These are phyloP conservation scores for Yarrowia keelungensis DNA, from an alignment of 805 yeast genomes.

Conservation along the genomic window DNA sequence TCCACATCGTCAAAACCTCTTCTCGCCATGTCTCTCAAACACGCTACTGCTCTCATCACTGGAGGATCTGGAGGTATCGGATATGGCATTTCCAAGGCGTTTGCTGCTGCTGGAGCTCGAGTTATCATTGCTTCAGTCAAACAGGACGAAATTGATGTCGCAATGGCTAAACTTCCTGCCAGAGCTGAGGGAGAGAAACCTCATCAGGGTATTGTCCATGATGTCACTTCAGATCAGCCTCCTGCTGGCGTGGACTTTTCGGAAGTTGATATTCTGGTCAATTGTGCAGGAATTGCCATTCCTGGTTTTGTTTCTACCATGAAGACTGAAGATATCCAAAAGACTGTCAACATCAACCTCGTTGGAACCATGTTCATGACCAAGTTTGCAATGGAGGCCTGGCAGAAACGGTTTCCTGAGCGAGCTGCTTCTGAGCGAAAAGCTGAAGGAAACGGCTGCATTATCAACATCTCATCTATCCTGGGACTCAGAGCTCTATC, in stretches of 20 bases:
- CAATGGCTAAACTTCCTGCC: neutral
- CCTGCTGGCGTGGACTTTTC: constrained; percentile 14
- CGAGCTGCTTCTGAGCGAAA: neutral
- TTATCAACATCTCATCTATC: constrained; percentile 73
- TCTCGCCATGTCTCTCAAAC: neutral
- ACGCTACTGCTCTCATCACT: constrained; percentile 52
- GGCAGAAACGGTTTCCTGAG: constrained; percentile 54
- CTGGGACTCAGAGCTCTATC: constrained; percentile 55
- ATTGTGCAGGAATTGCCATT: constrained; percentile 67
- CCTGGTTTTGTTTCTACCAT: constrained; percentile 55
- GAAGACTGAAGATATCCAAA: constrained; percentile 54
- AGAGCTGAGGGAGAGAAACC: neutral
- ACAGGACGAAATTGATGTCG: constrained; percentile 49
- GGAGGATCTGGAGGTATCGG: constrained; percentile 81
- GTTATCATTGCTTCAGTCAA: constrained; percentile 61
- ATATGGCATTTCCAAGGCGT: constrained; percentile 57
- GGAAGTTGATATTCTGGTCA: constrained; percentile 57
- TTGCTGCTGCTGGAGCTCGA: constrained; percentile 61
- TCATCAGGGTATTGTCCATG: constrained; percentile 12
- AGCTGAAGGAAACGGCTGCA: constrained; percentile 46
- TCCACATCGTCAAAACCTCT: neutral
- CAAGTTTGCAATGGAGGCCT: constrained; percentile 58
- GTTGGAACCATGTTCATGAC: constrained; percentile 66
- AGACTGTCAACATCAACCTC: constrained; percentile 63
- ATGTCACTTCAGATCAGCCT: constrained; percentile 1